Evolutionary conservation across 306 rosid species (phyloP), one percentile per base, ranked within the genome.

Genomic region (Vachellia pachyceras): DNA sequence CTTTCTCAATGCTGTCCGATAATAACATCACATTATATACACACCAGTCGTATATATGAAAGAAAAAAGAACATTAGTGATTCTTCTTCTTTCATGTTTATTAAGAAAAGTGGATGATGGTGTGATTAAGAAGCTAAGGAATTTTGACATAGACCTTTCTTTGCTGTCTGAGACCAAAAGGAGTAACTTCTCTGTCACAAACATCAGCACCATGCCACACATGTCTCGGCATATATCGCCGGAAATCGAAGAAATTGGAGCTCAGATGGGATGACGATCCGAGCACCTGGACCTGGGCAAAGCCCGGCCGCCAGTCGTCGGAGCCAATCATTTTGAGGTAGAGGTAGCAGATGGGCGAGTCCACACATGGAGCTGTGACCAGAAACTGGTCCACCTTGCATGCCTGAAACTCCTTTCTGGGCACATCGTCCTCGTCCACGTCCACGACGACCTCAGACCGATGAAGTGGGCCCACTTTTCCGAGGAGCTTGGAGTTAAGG

Each of bases 251-350:
- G 78, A 86, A 75, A 77, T 86, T 33, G 0, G 97, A 92, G 83
- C 83, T 82, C 3, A 92, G 84, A 81, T 84, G 88, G 10, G 90
- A 74, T 37, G 89, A 76, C 37, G 85, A 85, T 14, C 83, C 90
- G 18, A 82, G 77, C 50, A 86, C 84, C 12, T n/a, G 81, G 41
- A 94, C 88, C 4, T 91, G 93, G 0, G 87, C 94, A 10, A 86
- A 92, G 58, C 94, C 98, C 0, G 94, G 97, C 60, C 94, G 82
- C 98, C 98, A 92, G 12, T 94, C 90, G n/a, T 94, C 97, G 4
- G 47, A 17, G 10, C 98, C 97, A 4, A 69, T 29, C 29, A 89
- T 44, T 77, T 92, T 94, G 37, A 94, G 91, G 76, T 91, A 94
- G 33, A 94, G 75, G 77, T 89, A 90, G 85, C 97, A 94, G 11